phyloP scores from a whole-genome alignment of 2,329 filamentous ascomycete species.

The Rugonectria rugulosa region DNA sequence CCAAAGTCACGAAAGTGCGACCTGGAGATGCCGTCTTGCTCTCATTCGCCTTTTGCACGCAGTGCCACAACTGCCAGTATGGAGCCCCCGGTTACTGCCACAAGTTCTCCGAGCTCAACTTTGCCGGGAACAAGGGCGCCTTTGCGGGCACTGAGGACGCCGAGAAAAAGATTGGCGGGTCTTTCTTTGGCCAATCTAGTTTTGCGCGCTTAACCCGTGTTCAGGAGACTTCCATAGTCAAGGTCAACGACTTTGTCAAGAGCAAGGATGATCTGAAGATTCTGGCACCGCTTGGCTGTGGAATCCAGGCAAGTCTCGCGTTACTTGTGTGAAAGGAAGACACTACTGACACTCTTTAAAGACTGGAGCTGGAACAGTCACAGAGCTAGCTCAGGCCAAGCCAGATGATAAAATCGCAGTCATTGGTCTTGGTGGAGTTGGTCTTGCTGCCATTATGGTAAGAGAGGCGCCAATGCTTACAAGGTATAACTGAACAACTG shows the following conservation, averaged over 20 bases:
- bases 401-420: constrained; percentile 3
- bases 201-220: constrained; percentile 12
- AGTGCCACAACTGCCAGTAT: constrained; percentile 19
- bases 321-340: background rate
- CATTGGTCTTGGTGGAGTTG: constrained; percentile 11
- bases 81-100: constrained; percentile 18
- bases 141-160: background rate
- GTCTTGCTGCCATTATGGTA: constrained; percentile 11
- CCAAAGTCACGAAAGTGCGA: constrained; percentile 15
- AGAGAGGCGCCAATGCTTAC: too few species aligned
- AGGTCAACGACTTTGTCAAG: constrained; percentile 6
- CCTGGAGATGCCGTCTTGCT: constrained; percentile 21
- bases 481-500: too few species aligned
- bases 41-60: constrained; percentile 20
- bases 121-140: constrained; percentile 1
- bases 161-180: constrained; percentile 1
- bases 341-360: background rate
- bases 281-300: constrained; percentile 20
- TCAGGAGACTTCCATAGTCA: constrained; percentile 16
- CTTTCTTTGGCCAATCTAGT: constrained; percentile 21
- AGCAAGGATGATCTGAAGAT: constrained; percentile 13
- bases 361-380: constrained; percentile 11
- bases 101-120: constrained; percentile 17
- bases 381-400: background rate
- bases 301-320: constrained; percentile 2